Base-by-base conservation (phyloP, 345 rosid genomes). In the Sonneratia alba region DNA sequence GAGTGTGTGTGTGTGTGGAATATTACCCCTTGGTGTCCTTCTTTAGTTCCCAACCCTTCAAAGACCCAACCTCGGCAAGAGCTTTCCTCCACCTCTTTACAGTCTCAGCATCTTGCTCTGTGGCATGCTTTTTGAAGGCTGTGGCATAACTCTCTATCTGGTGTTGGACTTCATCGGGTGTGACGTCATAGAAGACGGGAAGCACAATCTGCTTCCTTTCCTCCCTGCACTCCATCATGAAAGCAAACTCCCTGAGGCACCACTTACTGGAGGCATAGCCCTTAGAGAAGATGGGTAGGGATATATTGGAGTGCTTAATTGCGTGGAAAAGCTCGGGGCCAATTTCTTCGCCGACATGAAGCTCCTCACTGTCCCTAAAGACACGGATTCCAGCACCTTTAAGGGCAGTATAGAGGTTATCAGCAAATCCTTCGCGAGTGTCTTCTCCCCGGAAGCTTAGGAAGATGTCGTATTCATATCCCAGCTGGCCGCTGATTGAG, bases 171-270 rank as follows among this genome's bases (percentile, higher is more conserved):
- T 69, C 40, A 45, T 6, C 13, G 8, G 71, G 0, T 21, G 53
- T 18, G 11, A 69, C 71, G 3, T 69, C 27, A 0, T 7, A 38
- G 71, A 69, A 69, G 6, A 69, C 38, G 38, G 71, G 71, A 15
- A 69, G 3, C 53, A 69, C 71, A 0, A 69, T 0, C n/a, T 49
- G 71, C 32, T 57, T 0, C 22, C 71, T 3, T 19, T 40, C 0
- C 16, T 14, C 27, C 16, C 43, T 0, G 0, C 71, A 69, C 10
- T 69, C 71, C 3, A 49, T 36, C n/a, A 32, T 69, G n/a, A 47
- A 53, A 22, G 56, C 62, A 13, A 69, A 22, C 62, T 49, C 71
- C 27, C 48, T 34, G 40, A 69, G 53, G 71, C 71, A 69, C 62
- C 62, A 69, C 49, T 69, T 69, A 2, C 27, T 47, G 53, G n/a